Base-by-base conservation (phyloP, 2,329 filamentous ascomycete species). In the Aspergillus transmontanensis region DNA sequence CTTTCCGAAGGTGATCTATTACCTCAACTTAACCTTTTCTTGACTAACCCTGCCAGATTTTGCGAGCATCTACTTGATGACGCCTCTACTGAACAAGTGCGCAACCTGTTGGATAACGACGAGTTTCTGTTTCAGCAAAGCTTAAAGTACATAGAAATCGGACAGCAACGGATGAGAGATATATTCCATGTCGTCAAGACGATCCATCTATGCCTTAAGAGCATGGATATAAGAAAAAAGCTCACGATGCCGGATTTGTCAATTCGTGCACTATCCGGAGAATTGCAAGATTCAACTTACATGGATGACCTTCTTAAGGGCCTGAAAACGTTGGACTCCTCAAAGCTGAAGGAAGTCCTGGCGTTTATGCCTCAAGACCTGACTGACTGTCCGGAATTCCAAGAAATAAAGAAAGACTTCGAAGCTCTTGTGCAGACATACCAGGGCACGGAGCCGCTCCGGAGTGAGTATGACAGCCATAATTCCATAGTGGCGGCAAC, bases 401-500 rank as follows among this genome's bases (percentile, higher is more conserved):
- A 72, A 36, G 72, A 75, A 11, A 75, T 87, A 26, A 74, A 82
- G n/a, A 71, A 76, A 28, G 76, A 84, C 54, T 78, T 89, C 39
- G 77, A 81, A 50, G 70, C 71, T 14, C 73, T 91, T 6, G 71
- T 83, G 26, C 71, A 77, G 39, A 77, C 77, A 50, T 81, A 85
- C 19, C 74, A 82, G 53, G 76, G 80, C 51, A 79, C 82, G 11
- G 81, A 80, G 43, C 77, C 82, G 4, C 83, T 96, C 34, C 88
- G 89, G 65, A 96, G 89, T 78, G 90, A 89, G 73, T 91, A 95
- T 75, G 89, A 89, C 69, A 84, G 90, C 12, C 89, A 90, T 48
- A 83, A 83, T 67, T 82, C 84, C 5, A 83, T 82, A 21, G 73
- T 86, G 6, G 79, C 84, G 61, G 86, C 86, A 3, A 87, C 86